These are phyloP conservation scores for Vicia villosa DNA, from an alignment of 306 rosid genomes.

Conservation along the genomic window DNA sequence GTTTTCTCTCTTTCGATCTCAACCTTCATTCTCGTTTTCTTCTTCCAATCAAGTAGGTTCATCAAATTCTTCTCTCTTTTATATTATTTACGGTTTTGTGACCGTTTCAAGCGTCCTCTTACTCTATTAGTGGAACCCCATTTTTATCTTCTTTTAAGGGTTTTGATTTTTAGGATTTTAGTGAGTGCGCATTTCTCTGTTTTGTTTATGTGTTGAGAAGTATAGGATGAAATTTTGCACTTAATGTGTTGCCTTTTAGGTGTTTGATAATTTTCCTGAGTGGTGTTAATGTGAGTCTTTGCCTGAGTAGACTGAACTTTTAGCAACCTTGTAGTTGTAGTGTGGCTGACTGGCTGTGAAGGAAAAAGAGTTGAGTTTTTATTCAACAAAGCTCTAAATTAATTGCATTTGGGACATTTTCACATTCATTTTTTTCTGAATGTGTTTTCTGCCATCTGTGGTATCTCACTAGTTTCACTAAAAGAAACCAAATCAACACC, in stretches of 20 bases:
- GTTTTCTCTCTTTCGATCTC: not conserved
- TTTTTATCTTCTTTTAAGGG: no score
- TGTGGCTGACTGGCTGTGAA: not conserved
- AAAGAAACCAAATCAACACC: not conserved
- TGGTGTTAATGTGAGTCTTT: not conserved
- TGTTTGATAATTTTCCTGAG: not conserved
- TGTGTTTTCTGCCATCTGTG: not conserved
- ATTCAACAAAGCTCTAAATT: not conserved
- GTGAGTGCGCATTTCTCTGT: not conserved
- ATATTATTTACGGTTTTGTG: no score
- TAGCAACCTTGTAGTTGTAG: not conserved
- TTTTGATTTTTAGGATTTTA: not conserved
- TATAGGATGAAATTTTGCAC: not conserved
- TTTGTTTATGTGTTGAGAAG: not conserved
- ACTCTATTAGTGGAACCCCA: not conserved
- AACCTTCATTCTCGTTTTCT: not conserved
- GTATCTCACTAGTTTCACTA: not conserved
- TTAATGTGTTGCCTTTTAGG: not conserved
- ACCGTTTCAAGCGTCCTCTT: no score
- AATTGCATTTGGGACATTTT: not conserved
- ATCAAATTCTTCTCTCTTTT: not conserved
- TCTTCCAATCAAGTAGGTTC: not conserved
- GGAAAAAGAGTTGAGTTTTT: not conserved
- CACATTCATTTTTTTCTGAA: not conserved
- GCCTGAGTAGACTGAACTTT: not conserved